phyloP scores from a whole-genome alignment of 2,329 filamentous ascomycete genomes.

The Mollisiaceae sp. region DNA sequence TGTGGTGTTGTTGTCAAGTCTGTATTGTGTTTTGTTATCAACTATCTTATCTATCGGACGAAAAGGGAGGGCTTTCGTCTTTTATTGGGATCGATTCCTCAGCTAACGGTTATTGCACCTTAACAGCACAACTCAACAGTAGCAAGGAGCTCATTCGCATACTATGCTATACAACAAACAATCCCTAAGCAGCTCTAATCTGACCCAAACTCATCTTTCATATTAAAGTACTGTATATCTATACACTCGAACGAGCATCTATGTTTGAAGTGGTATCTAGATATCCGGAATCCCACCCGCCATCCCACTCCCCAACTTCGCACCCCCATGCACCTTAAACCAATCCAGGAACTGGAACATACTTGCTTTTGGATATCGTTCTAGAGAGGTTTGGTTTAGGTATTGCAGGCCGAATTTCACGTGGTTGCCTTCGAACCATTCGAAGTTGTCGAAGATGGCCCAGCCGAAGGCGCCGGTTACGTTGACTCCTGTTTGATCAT shows the following conservation, averaged over 20 bases:
- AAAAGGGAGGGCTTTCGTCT: too few species aligned
- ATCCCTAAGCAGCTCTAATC: too few species aligned
- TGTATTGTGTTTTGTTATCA: too few species aligned
- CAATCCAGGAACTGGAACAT: slow-evolving; percentile 40
- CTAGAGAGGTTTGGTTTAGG: slow-evolving; percentile 45
- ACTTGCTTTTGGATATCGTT: slow-evolving; percentile 39
- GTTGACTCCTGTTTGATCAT: slow-evolving; percentile 58
- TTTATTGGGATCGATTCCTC: too few species aligned
- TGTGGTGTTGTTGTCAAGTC: too few species aligned
- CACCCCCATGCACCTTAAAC: slow-evolving; percentile 36
- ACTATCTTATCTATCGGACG: too few species aligned
- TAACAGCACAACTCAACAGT: too few species aligned
- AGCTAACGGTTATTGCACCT: too few species aligned
- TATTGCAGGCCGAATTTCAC: slow-evolving; percentile 39
- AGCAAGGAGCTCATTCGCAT: too few species aligned
- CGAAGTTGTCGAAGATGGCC: slow-evolving; percentile 72
- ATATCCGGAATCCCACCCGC: slow-evolving; percentile 21
- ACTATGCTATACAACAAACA: too few species aligned
- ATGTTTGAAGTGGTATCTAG: not conserved
- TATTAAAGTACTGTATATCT: too few species aligned
- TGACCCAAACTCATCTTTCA: too few species aligned
- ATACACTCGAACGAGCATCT: not conserved
- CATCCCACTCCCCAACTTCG: slow-evolving; percentile 12
- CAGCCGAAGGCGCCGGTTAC: slow-evolving; percentile 85
- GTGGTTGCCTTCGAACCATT: slow-evolving; percentile 48